A percentile compares a stretch with the other conserved stretches of the same genome.
These are phyloP conservation scores for Aphanomyces invadans DNA, from an alignment of 352 stramenopile genomes.

Conservation along the genomic window DNA sequence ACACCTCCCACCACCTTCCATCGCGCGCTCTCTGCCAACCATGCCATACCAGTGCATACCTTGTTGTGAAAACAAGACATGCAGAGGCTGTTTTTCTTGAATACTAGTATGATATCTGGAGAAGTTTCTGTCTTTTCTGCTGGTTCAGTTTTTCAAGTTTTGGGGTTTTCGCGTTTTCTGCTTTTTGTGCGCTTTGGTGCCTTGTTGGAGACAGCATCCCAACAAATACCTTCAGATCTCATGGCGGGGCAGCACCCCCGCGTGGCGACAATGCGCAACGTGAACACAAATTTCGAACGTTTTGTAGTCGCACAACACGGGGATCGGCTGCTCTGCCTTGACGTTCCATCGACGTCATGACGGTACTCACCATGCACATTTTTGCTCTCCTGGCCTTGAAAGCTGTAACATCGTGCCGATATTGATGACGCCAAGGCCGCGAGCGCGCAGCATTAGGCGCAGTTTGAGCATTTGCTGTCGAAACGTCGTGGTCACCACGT, in stretches of 20 bases:
- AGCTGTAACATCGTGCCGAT: conserved; percentile 50
- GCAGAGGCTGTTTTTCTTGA: too few relatives aligned
- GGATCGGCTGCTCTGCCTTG: conserved; percentile 22
- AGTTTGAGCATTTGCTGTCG: conserved; percentile 31
- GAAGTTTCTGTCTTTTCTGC: too few relatives aligned
- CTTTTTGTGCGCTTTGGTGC: not conserved
- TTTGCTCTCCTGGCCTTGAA: conserved; percentile 63
- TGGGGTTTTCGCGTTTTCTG: too few relatives aligned
- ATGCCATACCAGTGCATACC: too few relatives aligned
- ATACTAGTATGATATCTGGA: too few relatives aligned
- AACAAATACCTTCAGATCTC: conserved; percentile 27
- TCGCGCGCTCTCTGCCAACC: too few relatives aligned
- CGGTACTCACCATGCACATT: conserved; percentile 63
- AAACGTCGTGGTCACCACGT: conserved; percentile 49
- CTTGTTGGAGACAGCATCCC: conserved; percentile 23
- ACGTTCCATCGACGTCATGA: conserved; percentile 19
- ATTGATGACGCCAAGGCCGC: conserved; percentile 25
- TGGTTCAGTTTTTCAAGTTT: too few relatives aligned
- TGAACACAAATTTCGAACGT: conserved; percentile 69
- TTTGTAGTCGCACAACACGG: conserved; percentile 43
- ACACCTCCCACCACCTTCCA: too few relatives aligned
- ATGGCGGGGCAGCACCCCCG: conserved; percentile 43
- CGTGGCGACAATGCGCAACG: conserved; percentile 56
- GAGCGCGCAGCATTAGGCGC: conserved; percentile 38
- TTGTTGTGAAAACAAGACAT: too few relatives aligned